A percentile compares a stretch with the other conserved stretches of the same genome.
Conservation (phyloP, 2,329 filamentous ascomycete species). For the Orbilia brochopaga region DNA sequence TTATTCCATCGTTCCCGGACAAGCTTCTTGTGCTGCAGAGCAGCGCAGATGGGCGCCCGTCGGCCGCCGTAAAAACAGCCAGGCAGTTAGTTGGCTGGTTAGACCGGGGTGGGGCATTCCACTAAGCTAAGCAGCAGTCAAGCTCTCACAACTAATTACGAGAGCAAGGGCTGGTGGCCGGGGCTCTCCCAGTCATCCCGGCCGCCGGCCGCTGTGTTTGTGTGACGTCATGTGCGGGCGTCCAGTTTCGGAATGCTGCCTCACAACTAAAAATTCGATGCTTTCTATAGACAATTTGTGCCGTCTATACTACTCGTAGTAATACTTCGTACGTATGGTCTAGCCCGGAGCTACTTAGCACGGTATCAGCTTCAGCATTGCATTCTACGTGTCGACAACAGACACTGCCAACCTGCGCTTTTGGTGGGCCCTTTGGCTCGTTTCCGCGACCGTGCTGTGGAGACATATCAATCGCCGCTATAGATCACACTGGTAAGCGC, state of each 20-base stretch:
- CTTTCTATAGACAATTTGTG: too few species aligned
- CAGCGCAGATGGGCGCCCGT: neutral
- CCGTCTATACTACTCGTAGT: too few species aligned
- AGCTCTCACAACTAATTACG: too few species aligned
- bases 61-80: too few species aligned
- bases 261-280: neutral
- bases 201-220: neutral
- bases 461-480: too few species aligned
- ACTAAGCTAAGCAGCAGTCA: too few species aligned
- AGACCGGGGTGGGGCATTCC: neutral
- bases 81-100: neutral
- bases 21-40: neutral
- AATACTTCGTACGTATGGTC: too few species aligned
- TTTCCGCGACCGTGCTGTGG: too few species aligned
- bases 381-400: neutral
- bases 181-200: too few species aligned
- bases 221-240: too few species aligned
- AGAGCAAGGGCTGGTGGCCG: too few species aligned
- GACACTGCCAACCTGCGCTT: neutral
- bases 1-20: neutral
- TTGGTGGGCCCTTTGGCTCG: neutral
- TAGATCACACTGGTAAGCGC: conserved; percentile 16
- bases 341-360: too few species aligned
- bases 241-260: neutral
- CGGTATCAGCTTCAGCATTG: neutral